Evolutionary conservation across 305 asterid species (phyloP).

Genomic region (Fraxinus greggii): DNA sequence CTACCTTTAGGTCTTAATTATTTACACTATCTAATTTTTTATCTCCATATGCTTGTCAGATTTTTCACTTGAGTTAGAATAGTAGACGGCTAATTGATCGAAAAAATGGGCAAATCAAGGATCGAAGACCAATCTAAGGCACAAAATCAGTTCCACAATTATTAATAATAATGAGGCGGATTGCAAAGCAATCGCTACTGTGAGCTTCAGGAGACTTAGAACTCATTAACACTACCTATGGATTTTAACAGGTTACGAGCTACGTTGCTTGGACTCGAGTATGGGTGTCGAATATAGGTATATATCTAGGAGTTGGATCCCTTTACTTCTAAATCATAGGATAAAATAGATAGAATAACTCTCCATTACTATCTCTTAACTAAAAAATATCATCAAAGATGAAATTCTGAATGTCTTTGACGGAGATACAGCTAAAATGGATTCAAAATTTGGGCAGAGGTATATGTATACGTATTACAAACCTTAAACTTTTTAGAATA

Average conservation of each 20-base stretch:
- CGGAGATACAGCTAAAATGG: neutral
- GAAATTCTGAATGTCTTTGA: no score
- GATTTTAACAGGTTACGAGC: neutral
- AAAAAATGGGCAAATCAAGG: neutral
- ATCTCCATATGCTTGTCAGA: neutral
- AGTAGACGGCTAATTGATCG: neutral
- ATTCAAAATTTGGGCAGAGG: neutral
- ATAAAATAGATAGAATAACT: no score
- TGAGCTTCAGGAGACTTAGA: neutral
- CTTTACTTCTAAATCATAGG: neutral
- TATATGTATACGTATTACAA: neutral
- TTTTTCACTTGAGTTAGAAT: neutral
- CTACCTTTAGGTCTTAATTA: neutral
- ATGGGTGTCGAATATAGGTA: neutral
- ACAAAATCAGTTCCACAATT: neutral
- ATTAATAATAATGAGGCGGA: neutral
- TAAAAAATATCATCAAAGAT: no score
- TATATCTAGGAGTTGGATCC: neutral
- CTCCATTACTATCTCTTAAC: no score
- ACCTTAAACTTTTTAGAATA: neutral
- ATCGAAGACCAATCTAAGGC: neutral
- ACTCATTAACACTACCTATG: neutral
- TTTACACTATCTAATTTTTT: no score
- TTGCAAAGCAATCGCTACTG: neutral
- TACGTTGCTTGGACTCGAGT: neutral